Evolutionary conservation across 2,329 filamentous ascomycete genomes (phyloP).

Genomic region (Colletotrichum lindemuthianum): DNA sequence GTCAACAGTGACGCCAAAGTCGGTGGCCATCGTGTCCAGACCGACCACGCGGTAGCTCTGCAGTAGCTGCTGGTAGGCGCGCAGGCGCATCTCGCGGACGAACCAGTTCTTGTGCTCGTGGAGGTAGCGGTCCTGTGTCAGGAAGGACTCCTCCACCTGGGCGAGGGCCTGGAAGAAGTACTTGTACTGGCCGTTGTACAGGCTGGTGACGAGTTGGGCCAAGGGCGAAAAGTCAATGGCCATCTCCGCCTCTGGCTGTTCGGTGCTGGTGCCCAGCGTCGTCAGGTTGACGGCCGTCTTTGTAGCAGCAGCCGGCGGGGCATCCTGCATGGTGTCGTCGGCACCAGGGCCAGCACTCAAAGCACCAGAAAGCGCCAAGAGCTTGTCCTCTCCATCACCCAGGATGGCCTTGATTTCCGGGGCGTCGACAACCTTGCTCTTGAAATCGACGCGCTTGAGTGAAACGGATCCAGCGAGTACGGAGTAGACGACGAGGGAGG

Average conservation of each 20-base stretch:
- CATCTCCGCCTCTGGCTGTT: conserved; percentile 81
- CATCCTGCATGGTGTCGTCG: conserved; percentile 77
- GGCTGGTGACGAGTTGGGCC: conserved; percentile 85
- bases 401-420: conserved; percentile 98
- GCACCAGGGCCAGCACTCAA: conserved; percentile 83
- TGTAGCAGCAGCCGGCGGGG: conserved; percentile 60
- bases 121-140: conserved; percentile 93
- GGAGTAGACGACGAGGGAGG: conserved; percentile 91
- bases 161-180: conserved; percentile 92
- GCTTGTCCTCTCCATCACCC: conserved; percentile 87
- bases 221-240: conserved; percentile 91
- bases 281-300: conserved; percentile 84
- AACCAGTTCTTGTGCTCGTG: conserved; percentile 98
- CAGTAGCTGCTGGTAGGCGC: conserved; percentile 95
- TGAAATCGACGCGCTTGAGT: conserved; percentile 97
- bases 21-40: conserved; percentile 95
- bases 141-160: conserved; percentile 90
- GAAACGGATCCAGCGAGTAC: conserved; percentile 94
- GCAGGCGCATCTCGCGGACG: conserved; percentile 96
- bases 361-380: conserved; percentile 82
- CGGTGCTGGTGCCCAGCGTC: conserved; percentile 75
- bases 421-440: conserved; percentile 97
- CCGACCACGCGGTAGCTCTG: conserved; percentile 98
- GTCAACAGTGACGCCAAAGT: conserved; percentile 96
- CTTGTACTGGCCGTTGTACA: conserved; percentile 95